Evolutionary conservation across 768 basidiomycete species (phyloP).

Genomic region (Panaeolus cyanescens): DNA sequence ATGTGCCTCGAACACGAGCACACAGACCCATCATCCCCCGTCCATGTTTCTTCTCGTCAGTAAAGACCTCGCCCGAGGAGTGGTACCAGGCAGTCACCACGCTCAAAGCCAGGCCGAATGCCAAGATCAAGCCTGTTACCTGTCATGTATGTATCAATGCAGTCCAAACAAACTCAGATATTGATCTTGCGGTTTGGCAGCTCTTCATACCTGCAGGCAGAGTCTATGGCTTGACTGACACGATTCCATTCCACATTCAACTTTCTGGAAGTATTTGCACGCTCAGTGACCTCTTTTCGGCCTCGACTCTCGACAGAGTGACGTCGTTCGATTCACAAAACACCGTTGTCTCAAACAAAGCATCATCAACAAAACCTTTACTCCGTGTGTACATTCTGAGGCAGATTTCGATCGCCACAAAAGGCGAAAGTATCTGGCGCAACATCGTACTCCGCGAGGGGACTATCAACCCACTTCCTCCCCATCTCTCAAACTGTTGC

Average conservation of each 20-base stretch:
- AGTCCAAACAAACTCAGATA: slow-evolving; percentile 1
- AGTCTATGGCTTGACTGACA: slow-evolving; percentile 54
- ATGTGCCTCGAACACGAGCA: slow-evolving; percentile 57
- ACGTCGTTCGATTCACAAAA: slow-evolving; percentile 21
- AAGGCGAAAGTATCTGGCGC: slow-evolving; percentile 36
- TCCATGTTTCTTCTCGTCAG: slow-evolving; percentile 52
- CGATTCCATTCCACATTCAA: slow-evolving; percentile 68
- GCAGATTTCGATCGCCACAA: slow-evolving; percentile 41
- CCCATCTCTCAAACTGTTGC: slow-evolving; percentile 27
- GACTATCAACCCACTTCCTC: slow-evolving; percentile 45
- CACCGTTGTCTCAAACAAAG: slow-evolving; percentile 13
- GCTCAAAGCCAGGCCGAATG: slow-evolving; percentile 38
- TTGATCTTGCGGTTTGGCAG: slow-evolving; percentile 30
- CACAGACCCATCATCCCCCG: slow-evolving; percentile 50
- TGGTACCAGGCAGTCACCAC: slow-evolving; percentile 54
- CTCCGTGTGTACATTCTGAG: slow-evolving; percentile 57
- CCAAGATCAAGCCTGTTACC: slow-evolving; percentile 40
- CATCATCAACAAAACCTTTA: slow-evolving; percentile 19
- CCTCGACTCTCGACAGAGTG: slow-evolving; percentile 21
- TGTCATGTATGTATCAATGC: slow-evolving; percentile 46
- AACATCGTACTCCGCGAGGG: slow-evolving; percentile 51
- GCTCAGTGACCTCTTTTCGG: slow-evolving; percentile 46
- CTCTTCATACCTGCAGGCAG: slow-evolving; percentile 60
- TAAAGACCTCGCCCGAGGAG: slow-evolving; percentile 68
- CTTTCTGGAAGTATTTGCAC: slow-evolving; percentile 48